Evolutionary conservation across 345 rosid species (phyloP).

Genomic region (Hibiscus syriacus): DNA sequence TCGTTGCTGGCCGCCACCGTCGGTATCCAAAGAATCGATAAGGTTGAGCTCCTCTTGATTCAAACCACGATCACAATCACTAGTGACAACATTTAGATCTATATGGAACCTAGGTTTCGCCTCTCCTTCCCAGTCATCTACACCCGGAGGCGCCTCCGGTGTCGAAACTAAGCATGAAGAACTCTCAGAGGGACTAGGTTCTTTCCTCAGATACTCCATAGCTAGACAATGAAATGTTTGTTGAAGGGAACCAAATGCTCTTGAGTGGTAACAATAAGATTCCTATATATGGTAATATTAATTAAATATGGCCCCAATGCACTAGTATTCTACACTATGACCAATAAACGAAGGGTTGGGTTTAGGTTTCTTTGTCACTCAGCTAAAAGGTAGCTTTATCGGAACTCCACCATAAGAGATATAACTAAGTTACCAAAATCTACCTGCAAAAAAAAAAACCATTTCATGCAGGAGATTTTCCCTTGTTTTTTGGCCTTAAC

Average conservation of each 20-base stretch:
- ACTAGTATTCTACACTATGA: constrained; percentile 5
- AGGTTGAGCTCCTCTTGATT: constrained; percentile 65
- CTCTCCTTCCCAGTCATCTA: constrained; percentile 10
- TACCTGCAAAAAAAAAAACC: background rate
- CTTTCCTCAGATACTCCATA: constrained; percentile 37
- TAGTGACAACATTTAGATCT: constrained; percentile 29
- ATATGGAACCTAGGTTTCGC: constrained; percentile 18
- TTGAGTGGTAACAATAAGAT: background rate
- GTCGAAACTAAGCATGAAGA: constrained; percentile 21
- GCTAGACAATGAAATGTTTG: too few relatives aligned
- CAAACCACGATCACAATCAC: constrained; percentile 26
- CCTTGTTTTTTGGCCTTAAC: too few relatives aligned
- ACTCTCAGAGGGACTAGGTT: constrained; percentile 22
- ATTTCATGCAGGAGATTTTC: background rate
- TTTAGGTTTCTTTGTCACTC: constrained; percentile 19
- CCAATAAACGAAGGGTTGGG: background rate
- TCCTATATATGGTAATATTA: constrained; percentile 29
- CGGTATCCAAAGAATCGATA: constrained; percentile 32
- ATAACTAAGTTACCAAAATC: background rate
- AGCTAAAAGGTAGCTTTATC: background rate
- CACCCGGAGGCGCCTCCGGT: background rate
- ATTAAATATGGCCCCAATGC: too few relatives aligned
- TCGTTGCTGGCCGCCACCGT: constrained; percentile 29
- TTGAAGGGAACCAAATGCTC: constrained; percentile 15
- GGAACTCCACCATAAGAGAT: constrained; percentile 9